Base-by-base conservation (phyloP, 2,329 filamentous ascomycete genomes). In the Dactylellina haptotyla region DNA sequence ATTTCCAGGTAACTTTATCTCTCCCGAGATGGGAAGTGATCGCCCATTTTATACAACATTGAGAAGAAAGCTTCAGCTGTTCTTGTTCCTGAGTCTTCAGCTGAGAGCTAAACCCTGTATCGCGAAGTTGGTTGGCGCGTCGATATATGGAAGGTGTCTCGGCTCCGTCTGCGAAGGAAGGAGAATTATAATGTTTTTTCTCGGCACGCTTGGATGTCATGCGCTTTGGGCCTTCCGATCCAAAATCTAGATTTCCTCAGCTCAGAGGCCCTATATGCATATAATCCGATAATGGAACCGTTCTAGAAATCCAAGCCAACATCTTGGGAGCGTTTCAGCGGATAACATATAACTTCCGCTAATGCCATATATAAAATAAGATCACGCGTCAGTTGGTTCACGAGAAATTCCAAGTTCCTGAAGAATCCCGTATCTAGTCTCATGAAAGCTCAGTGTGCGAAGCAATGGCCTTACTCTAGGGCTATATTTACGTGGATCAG, bases 11-110 rank as follows among this genome's bases (percentile, higher is more conserved):
- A n/a, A 9, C 14, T 8, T 26, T 16, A 28, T 51, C 4, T 12
- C 6, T n/a, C n/a, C n/a, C n/a, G n/a, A n/a, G n/a, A n/a, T n/a
- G 14, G 8, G 48, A 51, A 26, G 9, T 4, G 25, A 28, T 51
- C 48, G 48, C 23, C 48, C 48, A 51, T 51, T 51, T 28, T 51
- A 51, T 51, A 51, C 48, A 51, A 14, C 30, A 34, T 34, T 34
- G 30, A 34, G 14, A 5, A 5, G 14, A 14, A 5, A 34, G 30
- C 30, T 34, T 6, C 6, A 34, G 30, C 30, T 34, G 6, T 34
- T 14, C 14, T 34, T 4, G 8, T 9, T 43, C 8, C 39, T 9
- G n/a, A 10, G 6, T 25, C 25, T 20, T 25, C 43, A 46, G 43
- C 43, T 50, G 45, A 50, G 30, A 50, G 10, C 2, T 50, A 9